phyloP scores from a whole-genome alignment of 371 early-diverging fungal genomes.

The Mortierella sp. region DNA sequence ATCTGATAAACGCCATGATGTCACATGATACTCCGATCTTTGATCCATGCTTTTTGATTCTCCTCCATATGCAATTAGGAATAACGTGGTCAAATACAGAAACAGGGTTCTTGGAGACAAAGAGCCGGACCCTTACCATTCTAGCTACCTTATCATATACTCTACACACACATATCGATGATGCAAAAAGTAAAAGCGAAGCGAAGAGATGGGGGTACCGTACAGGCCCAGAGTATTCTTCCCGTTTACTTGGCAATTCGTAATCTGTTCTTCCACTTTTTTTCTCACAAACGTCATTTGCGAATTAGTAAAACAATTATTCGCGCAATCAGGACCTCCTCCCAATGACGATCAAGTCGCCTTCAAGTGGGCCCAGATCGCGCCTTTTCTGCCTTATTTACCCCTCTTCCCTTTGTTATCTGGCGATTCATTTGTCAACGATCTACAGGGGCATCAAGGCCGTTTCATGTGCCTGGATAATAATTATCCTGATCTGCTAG shows the following conservation, averaged over 20 bases:
- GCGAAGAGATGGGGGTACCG: not conserved
- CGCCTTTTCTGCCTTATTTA: not conserved
- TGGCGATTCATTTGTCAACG: not conserved
- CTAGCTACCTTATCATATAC: not conserved
- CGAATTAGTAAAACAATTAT: not conserved
- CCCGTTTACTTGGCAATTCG: not conserved
- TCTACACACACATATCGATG: not conserved
- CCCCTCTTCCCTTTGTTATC: not conserved
- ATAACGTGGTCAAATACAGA: not conserved
- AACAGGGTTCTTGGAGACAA: not conserved
- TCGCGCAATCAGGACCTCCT: not conserved
- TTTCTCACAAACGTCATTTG: not conserved
- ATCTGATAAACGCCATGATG: no score
- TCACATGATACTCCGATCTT: not conserved
- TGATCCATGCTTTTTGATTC: no score
- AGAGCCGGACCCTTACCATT: not conserved
- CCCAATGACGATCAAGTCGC: not conserved
- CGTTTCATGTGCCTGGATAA: not conserved
- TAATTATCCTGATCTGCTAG: not conserved
- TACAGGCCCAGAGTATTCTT: not conserved
- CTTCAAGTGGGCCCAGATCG: not conserved
- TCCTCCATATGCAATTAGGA: not conserved
- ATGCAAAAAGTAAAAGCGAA: not conserved
- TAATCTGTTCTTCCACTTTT: not conserved
- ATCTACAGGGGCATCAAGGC: not conserved